phyloP scores from a whole-genome alignment of 345 rosid genomes.

The Citrus inodora region DNA sequence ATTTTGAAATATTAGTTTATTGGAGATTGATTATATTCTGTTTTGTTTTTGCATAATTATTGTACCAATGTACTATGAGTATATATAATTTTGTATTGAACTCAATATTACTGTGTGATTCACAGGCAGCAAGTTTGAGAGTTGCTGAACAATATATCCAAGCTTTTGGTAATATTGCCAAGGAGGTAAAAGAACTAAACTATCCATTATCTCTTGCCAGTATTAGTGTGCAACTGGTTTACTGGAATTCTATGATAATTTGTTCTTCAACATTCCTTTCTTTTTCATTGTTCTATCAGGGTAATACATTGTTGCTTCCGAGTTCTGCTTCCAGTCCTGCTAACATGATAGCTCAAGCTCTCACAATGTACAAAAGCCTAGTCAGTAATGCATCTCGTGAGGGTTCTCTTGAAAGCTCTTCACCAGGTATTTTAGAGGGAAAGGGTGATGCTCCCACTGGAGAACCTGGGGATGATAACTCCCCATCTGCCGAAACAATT shows the following conservation, averaged over 20 bases:
- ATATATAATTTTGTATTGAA: background rate
- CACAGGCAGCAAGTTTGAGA: constrained; percentile 88
- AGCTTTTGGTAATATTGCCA: constrained; percentile 86
- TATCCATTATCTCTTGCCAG: background rate
- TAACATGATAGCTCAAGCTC: constrained; percentile 70
- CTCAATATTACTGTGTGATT: constrained; percentile 10
- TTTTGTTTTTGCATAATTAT: background rate
- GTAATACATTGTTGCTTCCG: constrained; percentile 93
- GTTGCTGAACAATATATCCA: constrained; percentile 79
- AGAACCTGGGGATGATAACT: constrained; percentile 28
- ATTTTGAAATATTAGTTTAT: background rate
- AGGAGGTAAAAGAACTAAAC: constrained; percentile 49
- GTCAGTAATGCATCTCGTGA: constrained; percentile 35
- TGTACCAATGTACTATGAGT: background rate
- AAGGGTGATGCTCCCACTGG: constrained; percentile 17
- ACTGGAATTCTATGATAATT: background rate
- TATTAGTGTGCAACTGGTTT: background rate
- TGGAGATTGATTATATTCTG: background rate
- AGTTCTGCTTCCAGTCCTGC: constrained; percentile 62
- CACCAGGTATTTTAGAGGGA: constrained; percentile 15
- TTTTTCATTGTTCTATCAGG: constrained; percentile 30
- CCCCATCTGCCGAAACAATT: constrained; percentile 16
- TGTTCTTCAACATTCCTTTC: background rate
- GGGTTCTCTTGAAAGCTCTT: constrained; percentile 18
- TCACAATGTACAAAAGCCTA: constrained; percentile 71